Evolutionary conservation across 148 eudicot species (phyloP).

Genomic region (Chenopodium berlandieri): DNA sequence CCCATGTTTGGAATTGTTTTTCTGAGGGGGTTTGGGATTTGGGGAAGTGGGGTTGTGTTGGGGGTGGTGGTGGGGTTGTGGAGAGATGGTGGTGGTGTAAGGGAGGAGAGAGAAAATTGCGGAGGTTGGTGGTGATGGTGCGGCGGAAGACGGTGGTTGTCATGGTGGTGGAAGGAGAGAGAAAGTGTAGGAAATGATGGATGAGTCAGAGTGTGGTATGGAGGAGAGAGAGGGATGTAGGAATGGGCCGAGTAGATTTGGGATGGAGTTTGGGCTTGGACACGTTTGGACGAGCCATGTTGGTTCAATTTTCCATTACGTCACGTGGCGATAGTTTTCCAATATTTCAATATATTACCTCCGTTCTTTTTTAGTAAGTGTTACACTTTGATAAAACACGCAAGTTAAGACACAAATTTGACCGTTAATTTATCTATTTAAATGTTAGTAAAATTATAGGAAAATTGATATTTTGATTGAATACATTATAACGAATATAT

Average conservation of each 20-base stretch:
- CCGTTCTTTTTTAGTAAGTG: too few relatives aligned
- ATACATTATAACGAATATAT: too few relatives aligned
- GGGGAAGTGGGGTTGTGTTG: slow-evolving; percentile 21
- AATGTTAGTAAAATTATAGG: too few relatives aligned
- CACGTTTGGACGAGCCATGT: too few relatives aligned
- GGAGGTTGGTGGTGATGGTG: slow-evolving; percentile 12
- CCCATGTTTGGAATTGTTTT: slow-evolving; percentile 77
- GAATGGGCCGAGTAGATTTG: not conserved
- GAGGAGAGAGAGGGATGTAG: not conserved
- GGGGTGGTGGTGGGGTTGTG: slow-evolving; percentile 22
- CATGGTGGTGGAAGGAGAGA: slow-evolving; percentile 19
- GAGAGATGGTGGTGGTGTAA: slow-evolving; percentile 12
- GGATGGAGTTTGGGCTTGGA: not conserved
- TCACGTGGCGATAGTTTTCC: too few relatives aligned
- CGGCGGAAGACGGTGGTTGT: slow-evolving; percentile 28
- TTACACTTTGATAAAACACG: too few relatives aligned
- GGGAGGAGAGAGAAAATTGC: slow-evolving; percentile 14
- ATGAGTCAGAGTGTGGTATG: not conserved
- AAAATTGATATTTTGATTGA: too few relatives aligned
- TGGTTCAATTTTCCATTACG: too few relatives aligned
- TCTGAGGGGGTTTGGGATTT: slow-evolving; percentile 61
- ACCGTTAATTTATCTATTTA: too few relatives aligned
- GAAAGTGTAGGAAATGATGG: not conserved
- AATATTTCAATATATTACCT: too few relatives aligned
- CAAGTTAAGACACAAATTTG: too few relatives aligned